Percentiles rank a stretch among this genome's conserved stretches.
phyloP scores from a whole-genome alignment of 306 rosid genomes.

The Lithocarpus polystachyus region DNA sequence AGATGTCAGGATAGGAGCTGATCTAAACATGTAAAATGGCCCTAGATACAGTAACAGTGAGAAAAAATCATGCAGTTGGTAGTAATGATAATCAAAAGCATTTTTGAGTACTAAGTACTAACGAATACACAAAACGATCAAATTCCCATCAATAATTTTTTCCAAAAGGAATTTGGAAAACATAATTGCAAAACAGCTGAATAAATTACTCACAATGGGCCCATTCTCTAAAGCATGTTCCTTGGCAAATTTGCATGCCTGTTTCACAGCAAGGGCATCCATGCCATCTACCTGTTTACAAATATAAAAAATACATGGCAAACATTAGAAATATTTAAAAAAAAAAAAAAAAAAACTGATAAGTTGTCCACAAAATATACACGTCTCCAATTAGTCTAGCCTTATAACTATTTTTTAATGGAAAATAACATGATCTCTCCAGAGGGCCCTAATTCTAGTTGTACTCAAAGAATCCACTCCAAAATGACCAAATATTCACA shows the following conservation, averaged over 20 bases:
- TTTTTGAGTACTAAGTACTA: background rate
- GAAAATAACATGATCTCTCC: background rate
- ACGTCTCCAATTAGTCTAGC: background rate
- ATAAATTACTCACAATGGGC: constrained; percentile 78
- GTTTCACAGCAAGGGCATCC: constrained; percentile 97
- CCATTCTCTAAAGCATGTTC: constrained; percentile 95
- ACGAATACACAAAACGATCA: constrained; percentile 12
- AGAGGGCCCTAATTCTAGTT: background rate
- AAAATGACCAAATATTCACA: background rate
- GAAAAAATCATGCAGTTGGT: background rate
- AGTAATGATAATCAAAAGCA: background rate
- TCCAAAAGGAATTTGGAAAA: constrained; percentile 7
- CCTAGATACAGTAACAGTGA: constrained; percentile 2
- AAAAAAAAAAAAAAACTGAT: background rate
- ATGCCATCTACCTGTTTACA: constrained; percentile 90
- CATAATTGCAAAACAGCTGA: background rate
- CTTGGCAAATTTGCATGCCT: constrained; percentile 89
- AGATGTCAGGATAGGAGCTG: too few species aligned
- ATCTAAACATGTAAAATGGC: background rate
- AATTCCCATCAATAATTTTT: background rate
- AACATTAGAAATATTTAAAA: background rate
- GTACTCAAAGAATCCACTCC: background rate
- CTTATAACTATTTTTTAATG: background rate
- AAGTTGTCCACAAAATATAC: background rate
- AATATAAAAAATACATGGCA: constrained; percentile 12